phyloP scores from a whole-genome alignment of 202 grass and related monocot genomes.

The Zoysia matrella region DNA sequence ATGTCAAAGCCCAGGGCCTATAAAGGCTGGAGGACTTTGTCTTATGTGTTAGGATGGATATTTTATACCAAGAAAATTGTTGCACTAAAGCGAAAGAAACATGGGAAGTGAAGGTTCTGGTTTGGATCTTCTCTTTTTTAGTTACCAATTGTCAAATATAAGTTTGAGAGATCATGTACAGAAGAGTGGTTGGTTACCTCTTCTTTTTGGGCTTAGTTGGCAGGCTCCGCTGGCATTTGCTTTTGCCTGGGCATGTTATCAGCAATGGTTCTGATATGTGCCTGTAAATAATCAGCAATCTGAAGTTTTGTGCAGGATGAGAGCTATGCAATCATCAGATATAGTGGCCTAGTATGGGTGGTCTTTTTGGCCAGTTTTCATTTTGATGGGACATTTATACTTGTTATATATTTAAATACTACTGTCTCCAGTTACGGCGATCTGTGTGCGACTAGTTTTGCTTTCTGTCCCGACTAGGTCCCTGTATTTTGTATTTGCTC shows the following conservation, averaged over 20 bases:
- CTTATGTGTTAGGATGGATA: slow-evolving; percentile 73
- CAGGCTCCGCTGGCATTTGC: slow-evolving; percentile 14
- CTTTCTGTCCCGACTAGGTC: background rate
- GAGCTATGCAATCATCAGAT: background rate
- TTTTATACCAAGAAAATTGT: slow-evolving; percentile 81
- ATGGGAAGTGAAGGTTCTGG: slow-evolving; percentile 46
- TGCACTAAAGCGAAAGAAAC: slow-evolving; percentile 52
- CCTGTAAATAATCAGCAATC: slow-evolving; percentile 42
- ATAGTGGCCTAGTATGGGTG: slow-evolving; percentile 14
- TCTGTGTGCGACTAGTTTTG: background rate
- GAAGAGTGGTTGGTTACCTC: slow-evolving; percentile 24
- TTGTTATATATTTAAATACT: background rate
- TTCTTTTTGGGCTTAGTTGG: background rate
- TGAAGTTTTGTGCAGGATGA: slow-evolving; percentile 28
- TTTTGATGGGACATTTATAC: background rate
- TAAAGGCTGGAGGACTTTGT: slow-evolving; percentile 80
- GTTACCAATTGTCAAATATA: slow-evolving; percentile 21
- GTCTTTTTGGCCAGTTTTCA: background rate
- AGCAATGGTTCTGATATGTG: slow-evolving; percentile 10
- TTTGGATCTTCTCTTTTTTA: slow-evolving; percentile 8
- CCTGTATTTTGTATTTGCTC: background rate
- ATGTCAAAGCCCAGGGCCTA: slow-evolving; percentile 58
- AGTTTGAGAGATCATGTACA: slow-evolving; percentile 36
- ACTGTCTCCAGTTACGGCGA: background rate
- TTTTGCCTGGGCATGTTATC: slow-evolving; percentile 7